Evolutionary conservation across 371 early-diverging fungal species (phyloP), one percentile per base, ranked within the genome.

Genomic region (Saksenaea vasiformis): DNA sequence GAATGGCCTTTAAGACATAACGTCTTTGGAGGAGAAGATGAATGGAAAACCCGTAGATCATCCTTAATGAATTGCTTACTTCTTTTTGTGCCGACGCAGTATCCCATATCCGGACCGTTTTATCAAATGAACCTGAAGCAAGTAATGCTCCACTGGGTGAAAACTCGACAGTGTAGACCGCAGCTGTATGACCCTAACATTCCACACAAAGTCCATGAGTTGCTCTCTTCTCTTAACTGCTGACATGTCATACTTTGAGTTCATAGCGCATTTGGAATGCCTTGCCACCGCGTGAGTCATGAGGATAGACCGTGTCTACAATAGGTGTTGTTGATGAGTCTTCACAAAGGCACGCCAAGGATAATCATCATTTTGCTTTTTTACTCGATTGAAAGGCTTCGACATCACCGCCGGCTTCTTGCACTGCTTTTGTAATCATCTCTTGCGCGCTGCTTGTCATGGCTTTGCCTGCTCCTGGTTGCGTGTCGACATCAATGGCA

Each of bases 81-180:
- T 90, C 90, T 63, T 90, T 90, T 61, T 88, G 90, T 3, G 84
- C 83, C 7, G 84, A 79, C 22, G 82, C 73, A 8, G 89, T 82
- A 70, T 96, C 96, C 95, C 95, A 96, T 28, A 96, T 85, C 56
- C 93, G 83, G 26, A 95, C 90, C 5, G 95, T 91, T 73, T 93
- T 93, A 76, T 96, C 96, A 78, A 94, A 94, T 11, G 93, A 91
- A 1, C 95, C 96, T 0, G 95, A 91, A 0, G 94, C 91, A 5
- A 96, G 74, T 41, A 88, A 83, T 53, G 84, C 83, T 4, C 94
- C 95, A 68, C 87, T 89, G 5, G 90, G 90, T 7, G 95, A 93
- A 64, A 91, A 94, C 62, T 90, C 87, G 3, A 95, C 88, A 8
- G 90, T 78, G 67, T 93, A 93, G 1, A 96, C 93, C 3, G 95